These are phyloP conservation scores for Pleurotus cornucopiae DNA, from an alignment of 768 basidiomycete genomes.

Conservation along the genomic window DNA sequence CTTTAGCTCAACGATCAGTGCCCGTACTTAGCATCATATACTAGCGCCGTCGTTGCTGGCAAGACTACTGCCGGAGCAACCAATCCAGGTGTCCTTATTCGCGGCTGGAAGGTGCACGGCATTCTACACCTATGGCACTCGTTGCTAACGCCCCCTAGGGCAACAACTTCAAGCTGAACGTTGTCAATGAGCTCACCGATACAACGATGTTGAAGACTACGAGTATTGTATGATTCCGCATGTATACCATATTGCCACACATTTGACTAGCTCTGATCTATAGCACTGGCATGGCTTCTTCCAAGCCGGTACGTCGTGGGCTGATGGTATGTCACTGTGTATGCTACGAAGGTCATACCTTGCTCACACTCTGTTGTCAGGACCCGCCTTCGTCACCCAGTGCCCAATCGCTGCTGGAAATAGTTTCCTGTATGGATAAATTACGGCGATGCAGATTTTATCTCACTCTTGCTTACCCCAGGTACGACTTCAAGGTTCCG, in stretches of 20 bases:
- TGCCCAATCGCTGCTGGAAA: conserved; percentile 39
- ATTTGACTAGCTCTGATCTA: background rate
- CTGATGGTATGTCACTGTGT: conserved; percentile 21
- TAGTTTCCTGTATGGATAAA: conserved; percentile 29
- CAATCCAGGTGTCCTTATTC: conserved; percentile 28
- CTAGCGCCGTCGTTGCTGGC: background rate
- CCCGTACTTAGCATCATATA: background rate
- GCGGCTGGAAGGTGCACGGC: conserved; percentile 26
- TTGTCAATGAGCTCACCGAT: conserved; percentile 33
- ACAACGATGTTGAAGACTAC: conserved; percentile 33
- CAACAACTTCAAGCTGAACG: conserved; percentile 35
- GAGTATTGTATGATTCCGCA: conserved; percentile 28
- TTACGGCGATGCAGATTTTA: conserved; percentile 27
- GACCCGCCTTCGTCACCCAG: conserved; percentile 20
- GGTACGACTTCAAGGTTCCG: conserved; percentile 34
- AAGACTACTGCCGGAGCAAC: conserved; percentile 15
- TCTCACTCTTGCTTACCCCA: conserved; percentile 35
- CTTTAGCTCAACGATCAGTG: background rate
- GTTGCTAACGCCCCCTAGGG: conserved; percentile 20
- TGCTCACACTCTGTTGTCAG: background rate
- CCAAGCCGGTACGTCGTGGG: conserved; percentile 26
- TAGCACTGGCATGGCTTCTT: conserved; percentile 33
- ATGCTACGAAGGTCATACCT: too few species aligned
- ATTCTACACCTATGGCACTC: background rate
- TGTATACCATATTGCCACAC: background rate